Conservation (phyloP, 177 flowering plant species). For the Vitis hybrid region DNA sequence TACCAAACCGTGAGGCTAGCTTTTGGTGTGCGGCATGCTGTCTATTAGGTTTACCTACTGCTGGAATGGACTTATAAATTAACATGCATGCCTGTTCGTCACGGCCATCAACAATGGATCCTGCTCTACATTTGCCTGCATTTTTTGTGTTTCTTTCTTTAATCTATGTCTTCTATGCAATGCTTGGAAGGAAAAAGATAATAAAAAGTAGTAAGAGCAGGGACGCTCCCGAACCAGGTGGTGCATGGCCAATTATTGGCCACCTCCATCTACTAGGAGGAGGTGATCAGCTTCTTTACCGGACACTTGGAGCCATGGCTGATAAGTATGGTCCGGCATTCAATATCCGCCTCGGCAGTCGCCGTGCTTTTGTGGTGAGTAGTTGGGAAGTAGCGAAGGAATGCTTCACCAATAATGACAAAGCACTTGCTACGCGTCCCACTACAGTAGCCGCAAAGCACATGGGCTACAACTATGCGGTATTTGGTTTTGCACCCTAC, state of each 20-base stretch:
- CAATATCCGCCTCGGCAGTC: slow-evolving; percentile 5
- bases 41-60: neutral
- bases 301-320: slow-evolving; percentile 6
- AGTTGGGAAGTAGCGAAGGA: slow-evolving; percentile 14
- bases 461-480: slow-evolving; percentile 11
- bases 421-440: slow-evolving; percentile 13
- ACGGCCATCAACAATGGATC: slow-evolving; percentile 4
- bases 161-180: neutral
- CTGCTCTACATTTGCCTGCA: neutral
- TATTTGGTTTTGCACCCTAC: slow-evolving; percentile 17
- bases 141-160: neutral
- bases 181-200: neutral
- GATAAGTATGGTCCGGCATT: slow-evolving; percentile 17
- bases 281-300: neutral
- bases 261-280: slow-evolving; percentile 7
- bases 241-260: slow-evolving; percentile 15
- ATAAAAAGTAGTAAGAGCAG: neutral
- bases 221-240: neutral
- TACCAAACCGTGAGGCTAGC: neutral
- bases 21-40: neutral
- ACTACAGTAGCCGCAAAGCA: neutral
- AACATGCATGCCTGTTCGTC: neutral
- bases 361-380: slow-evolving; percentile 9
- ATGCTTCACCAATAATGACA: slow-evolving; percentile 13
- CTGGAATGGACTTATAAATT: slow-evolving; percentile 9